Conservation (phyloP, 495 filamentous ascomycete genomes). For the Penicillium steckii region DNA sequence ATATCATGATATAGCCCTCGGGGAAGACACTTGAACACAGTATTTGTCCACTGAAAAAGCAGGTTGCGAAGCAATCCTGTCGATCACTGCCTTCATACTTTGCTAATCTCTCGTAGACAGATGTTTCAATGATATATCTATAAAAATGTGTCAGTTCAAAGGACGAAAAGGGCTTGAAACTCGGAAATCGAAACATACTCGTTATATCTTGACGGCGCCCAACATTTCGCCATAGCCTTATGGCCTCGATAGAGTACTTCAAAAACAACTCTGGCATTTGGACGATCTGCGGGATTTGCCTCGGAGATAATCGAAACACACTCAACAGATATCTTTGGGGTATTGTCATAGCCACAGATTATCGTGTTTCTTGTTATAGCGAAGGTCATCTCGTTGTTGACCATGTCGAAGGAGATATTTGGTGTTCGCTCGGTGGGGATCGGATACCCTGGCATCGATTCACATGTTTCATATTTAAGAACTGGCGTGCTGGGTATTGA, state of each 20-base stretch:
- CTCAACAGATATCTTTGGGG: background rate
- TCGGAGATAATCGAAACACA: background rate
- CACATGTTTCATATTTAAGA: too few relatives aligned
- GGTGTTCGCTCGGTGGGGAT: too few relatives aligned
- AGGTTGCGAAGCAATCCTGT: background rate
- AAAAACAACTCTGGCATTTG: background rate
- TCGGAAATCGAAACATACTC: background rate
- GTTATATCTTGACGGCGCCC: background rate
- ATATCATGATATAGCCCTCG: background rate
- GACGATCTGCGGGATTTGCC: background rate
- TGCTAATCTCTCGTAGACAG: background rate
- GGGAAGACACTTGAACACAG: background rate
- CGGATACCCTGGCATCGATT: too few relatives aligned
- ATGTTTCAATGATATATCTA: background rate
- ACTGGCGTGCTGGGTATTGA: too few relatives aligned
- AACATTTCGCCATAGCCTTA: background rate
- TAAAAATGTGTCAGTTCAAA: background rate
- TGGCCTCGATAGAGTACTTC: background rate
- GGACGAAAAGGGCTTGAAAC: background rate
- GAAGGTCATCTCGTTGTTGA: too few relatives aligned
- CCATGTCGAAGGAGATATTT: too few relatives aligned
- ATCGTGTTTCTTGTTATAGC: background rate
- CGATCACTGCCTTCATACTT: background rate
- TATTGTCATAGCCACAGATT: background rate
- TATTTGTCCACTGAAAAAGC: background rate